These are phyloP conservation scores for Scutellaria minor DNA, from an alignment of 257 asterid genomes.

Conservation along the genomic window DNA sequence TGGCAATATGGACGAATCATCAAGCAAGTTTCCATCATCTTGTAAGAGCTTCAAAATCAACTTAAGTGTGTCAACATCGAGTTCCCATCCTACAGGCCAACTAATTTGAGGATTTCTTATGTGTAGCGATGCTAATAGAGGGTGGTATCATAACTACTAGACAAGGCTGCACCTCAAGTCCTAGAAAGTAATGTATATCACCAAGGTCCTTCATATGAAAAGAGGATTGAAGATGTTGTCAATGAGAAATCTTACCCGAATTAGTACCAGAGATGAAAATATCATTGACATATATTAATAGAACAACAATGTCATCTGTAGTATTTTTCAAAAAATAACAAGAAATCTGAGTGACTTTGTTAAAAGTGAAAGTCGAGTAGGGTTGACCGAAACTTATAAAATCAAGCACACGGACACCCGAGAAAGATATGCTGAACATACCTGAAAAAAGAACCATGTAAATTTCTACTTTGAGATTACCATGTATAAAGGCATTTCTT, in stretches of 20 bases:
- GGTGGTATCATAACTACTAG: too few species aligned
- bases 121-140: background rate
- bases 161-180: background rate
- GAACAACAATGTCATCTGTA: background rate
- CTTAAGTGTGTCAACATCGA: background rate
- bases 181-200: background rate
- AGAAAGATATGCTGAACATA: background rate
- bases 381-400: background rate
- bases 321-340: background rate
- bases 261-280: background rate
- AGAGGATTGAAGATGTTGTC: background rate
- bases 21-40: background rate
- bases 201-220: conserved; percentile 1
- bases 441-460: too few species aligned
- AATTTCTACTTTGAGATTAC: too few species aligned
- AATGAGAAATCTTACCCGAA: background rate
- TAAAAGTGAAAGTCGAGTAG: background rate
- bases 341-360: background rate
- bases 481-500: too few species aligned
- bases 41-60: background rate
- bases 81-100: background rate
- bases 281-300: background rate
- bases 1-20: background rate
- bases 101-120: background rate
- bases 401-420: background rate